Conservation (phyloP, 495 filamentous ascomycete species). For the Apiosordaria backusii region DNA sequence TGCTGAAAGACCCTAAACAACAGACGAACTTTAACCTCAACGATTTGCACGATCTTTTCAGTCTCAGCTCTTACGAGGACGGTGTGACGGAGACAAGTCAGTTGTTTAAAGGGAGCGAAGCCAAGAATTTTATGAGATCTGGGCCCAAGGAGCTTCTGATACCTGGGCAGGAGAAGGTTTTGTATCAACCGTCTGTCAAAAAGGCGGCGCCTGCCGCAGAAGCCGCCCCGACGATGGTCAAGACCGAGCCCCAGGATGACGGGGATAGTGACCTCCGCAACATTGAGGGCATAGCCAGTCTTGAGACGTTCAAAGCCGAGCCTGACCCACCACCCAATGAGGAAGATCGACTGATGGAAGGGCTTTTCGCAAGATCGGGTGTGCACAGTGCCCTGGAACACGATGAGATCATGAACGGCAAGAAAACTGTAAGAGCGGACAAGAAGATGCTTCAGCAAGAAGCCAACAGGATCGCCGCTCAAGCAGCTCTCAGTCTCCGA, state of each 20-base stretch:
- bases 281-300: slow-evolving; percentile 39
- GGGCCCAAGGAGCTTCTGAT: slow-evolving; percentile 35
- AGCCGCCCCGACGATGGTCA: background rate
- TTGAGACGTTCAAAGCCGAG: slow-evolving; percentile 30
- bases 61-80: slow-evolving; percentile 64
- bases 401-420: slow-evolving; percentile 71
- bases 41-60: slow-evolving; percentile 89
- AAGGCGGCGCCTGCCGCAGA: background rate
- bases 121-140: slow-evolving; percentile 51
- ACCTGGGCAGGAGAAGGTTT: slow-evolving; percentile 20
- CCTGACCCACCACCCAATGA: slow-evolving; percentile 30
- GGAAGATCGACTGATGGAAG: slow-evolving; percentile 72
- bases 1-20: slow-evolving; percentile 87
- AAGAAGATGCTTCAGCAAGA: slow-evolving; percentile 73
- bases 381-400: slow-evolving; percentile 85
- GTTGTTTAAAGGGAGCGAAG: slow-evolving; percentile 79
- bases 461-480: slow-evolving; percentile 71
- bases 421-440: slow-evolving; percentile 60
- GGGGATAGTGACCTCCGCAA: slow-evolving; percentile 29
- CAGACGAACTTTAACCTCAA: slow-evolving; percentile 77
- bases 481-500: slow-evolving; percentile 70
- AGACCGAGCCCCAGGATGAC: slow-evolving; percentile 32
- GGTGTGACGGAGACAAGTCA: slow-evolving; percentile 75
- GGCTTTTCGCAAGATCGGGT: slow-evolving; percentile 78
- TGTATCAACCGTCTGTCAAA: background rate